These are phyloP conservation scores for Lactifluus subvellereus DNA, from an alignment of 768 basidiomycete species.

Conservation along the genomic window DNA sequence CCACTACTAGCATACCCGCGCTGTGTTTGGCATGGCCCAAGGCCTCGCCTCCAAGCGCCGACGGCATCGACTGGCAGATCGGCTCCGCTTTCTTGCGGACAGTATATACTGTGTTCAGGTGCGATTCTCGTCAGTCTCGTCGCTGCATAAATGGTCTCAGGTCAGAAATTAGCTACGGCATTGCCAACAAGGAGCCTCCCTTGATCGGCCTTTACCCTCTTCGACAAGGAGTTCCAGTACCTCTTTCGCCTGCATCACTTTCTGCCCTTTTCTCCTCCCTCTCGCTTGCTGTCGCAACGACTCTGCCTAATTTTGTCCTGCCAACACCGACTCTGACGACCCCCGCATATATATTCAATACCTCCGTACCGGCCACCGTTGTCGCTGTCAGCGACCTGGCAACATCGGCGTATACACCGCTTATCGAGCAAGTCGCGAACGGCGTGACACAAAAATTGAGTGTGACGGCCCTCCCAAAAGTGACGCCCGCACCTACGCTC, in stretches of 20 bases:
- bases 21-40: conserved; percentile 72
- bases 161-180: conserved; percentile 52
- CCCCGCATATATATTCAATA: conserved; percentile 63
- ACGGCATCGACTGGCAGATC: conserved; percentile 82
- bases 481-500: conserved; percentile 45
- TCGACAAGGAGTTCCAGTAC: conserved; percentile 36
- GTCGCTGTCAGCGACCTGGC: conserved; percentile 55
- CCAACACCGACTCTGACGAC: conserved; percentile 58
- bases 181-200: conserved; percentile 66
- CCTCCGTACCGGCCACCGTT: conserved; percentile 46
- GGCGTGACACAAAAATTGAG: conserved; percentile 34
- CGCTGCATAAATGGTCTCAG: neutral
- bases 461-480: conserved; percentile 50
- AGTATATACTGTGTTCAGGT: conserved; percentile 79
- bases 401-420: conserved; percentile 62
- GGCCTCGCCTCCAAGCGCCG: conserved; percentile 56
- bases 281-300: conserved; percentile 61
- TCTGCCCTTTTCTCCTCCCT: conserved; percentile 51
- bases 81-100: conserved; percentile 66
- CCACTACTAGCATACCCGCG: conserved; percentile 53
- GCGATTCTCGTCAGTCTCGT: neutral
- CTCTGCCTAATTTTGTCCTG: conserved; percentile 65
- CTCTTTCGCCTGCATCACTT: conserved; percentile 35
- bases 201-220: conserved; percentile 72
- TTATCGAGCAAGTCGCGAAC: conserved; percentile 32